A percentile compares a stretch with the other conserved stretches of the same genome.
Evolutionary conservation across 495 filamentous ascomycete genomes (phyloP).

Genomic region (Friedmanniomyces endolithicus): DNA sequence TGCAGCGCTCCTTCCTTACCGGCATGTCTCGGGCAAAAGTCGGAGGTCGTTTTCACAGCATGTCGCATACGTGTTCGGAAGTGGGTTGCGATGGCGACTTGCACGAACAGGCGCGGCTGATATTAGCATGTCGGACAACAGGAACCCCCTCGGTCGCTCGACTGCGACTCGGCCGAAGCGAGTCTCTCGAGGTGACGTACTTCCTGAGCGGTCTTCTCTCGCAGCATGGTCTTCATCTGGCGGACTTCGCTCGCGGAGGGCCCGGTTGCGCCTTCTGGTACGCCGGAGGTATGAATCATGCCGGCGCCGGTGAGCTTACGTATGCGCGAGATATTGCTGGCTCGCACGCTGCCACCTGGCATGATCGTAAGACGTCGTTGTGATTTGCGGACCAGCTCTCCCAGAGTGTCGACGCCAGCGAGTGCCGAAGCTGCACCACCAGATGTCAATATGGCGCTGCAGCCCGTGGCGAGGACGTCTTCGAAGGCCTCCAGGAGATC

Average conservation of each 20-base stretch:
- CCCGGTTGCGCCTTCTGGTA: neutral
- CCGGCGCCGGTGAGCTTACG: neutral
- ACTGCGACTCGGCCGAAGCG: neutral
- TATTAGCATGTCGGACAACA: neutral
- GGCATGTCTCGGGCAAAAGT: too few relatives aligned
- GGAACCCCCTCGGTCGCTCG: neutral
- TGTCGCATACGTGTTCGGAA: neutral
- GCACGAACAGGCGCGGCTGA: neutral
- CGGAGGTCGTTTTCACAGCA: too few relatives aligned
- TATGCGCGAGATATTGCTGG: slow-evolving; percentile 1
- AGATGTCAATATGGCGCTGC: slow-evolving; percentile 37
- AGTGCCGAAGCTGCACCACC: slow-evolving; percentile 30
- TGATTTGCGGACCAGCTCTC: slow-evolving; percentile 14
- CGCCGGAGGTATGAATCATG: slow-evolving; percentile 6
- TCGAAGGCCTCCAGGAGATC: slow-evolving; percentile 26
- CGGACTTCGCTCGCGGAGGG: slow-evolving; percentile 3
- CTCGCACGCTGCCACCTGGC: slow-evolving; percentile 15
- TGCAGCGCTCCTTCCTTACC: too few relatives aligned
- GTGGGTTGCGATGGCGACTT: neutral
- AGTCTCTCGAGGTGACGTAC: neutral
- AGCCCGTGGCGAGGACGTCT: slow-evolving; percentile 33
- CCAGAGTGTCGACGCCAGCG: slow-evolving; percentile 15
- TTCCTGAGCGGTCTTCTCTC: neutral
- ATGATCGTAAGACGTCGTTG: slow-evolving; percentile 11
- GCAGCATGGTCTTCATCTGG: neutral